Percentiles rank a stretch among this genome's conserved stretches.
Evolutionary conservation across 2,329 filamentous ascomycete species (phyloP).

Genomic region (Raffaelea arxii): DNA sequence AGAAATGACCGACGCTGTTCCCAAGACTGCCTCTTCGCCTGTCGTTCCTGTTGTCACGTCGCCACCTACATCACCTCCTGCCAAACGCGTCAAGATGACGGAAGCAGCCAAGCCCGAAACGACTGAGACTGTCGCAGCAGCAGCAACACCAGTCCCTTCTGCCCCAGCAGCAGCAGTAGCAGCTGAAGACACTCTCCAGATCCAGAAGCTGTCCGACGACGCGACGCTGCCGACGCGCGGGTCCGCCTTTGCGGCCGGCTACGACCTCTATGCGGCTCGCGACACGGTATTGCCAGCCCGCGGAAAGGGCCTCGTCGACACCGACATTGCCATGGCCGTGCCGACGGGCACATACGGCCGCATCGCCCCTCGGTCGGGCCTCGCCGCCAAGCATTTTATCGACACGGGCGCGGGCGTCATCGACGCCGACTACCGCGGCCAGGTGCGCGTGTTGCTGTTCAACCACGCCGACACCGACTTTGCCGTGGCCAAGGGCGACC

Average conservation of each 20-base stretch:
- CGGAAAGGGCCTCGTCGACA: constrained; percentile 80
- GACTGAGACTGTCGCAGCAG: constrained; percentile 14
- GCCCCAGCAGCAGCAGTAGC: constrained; percentile 15
- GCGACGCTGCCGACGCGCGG: constrained; percentile 82
- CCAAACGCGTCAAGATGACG: constrained; percentile 67
- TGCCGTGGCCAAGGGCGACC: constrained; percentile 72
- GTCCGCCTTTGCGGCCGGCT: constrained; percentile 82
- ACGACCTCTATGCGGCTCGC: constrained; percentile 79
- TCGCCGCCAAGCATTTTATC: constrained; percentile 90
- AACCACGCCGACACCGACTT: constrained; percentile 84
- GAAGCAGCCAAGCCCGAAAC: constrained; percentile 24
- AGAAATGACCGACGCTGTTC: no score
- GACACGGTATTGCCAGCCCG: constrained; percentile 67
- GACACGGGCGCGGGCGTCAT: constrained; percentile 95
- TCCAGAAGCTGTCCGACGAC: constrained; percentile 78
- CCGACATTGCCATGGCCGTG: constrained; percentile 83
- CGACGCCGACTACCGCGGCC: constrained; percentile 92
- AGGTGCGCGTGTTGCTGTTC: constrained; percentile 89
- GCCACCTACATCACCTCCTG: constrained; percentile 61
- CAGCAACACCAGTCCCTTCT: constrained; percentile 11
- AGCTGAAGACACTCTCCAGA: constrained; percentile 44
- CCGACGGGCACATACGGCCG: constrained; percentile 87
- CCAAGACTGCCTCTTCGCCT: constrained; percentile 3
- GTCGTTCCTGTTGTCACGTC: constrained; percentile 29
- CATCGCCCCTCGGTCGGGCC: constrained; percentile 80